phyloP scores from a whole-genome alignment of 805 yeast genomes.

The Wickerhamomyces strasburgensis region DNA sequence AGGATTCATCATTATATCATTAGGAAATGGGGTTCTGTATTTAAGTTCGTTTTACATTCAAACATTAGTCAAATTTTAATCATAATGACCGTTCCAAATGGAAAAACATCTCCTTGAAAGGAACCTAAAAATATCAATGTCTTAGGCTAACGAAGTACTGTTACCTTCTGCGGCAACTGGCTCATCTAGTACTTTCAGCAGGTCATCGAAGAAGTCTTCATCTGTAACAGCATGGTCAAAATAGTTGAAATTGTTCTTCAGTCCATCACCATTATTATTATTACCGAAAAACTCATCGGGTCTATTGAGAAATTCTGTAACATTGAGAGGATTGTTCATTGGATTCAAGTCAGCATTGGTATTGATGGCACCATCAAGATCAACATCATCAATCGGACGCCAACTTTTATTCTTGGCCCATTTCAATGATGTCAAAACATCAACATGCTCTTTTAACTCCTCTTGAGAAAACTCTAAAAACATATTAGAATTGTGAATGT shows the following conservation, averaged over 20 bases:
- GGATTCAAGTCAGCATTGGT: background rate
- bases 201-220: slow-evolving; percentile 7
- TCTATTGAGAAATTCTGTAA: slow-evolving; percentile 2
- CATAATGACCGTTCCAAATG: too few relatives aligned
- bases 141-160: too few relatives aligned
- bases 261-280: slow-evolving; percentile 1
- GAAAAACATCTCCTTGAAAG: too few relatives aligned
- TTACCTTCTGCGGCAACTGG: too few relatives aligned
- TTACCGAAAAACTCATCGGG: too few relatives aligned
- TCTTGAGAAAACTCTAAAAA: slow-evolving; percentile 7
- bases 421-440: background rate
- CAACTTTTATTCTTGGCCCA: too few relatives aligned
- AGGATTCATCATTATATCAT: too few relatives aligned
- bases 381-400: too few relatives aligned
- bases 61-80: too few relatives aligned
- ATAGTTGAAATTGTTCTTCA: slow-evolving; percentile 2
- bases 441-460: slow-evolving; percentile 3
- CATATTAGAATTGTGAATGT: slow-evolving; percentile 14
- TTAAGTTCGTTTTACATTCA: too few relatives aligned
- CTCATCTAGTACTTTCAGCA: slow-evolving; percentile 30
- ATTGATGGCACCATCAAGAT: background rate
- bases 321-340: slow-evolving; percentile 3
- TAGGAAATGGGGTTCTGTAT: too few relatives aligned
- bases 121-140: too few relatives aligned
- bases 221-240: slow-evolving; percentile 5